Percentiles rank a stretch among this genome's conserved stretches.
Evolutionary conservation across 768 basidiomycete genomes (phyloP).

Genomic region (Hysterangium stoloniferum): DNA sequence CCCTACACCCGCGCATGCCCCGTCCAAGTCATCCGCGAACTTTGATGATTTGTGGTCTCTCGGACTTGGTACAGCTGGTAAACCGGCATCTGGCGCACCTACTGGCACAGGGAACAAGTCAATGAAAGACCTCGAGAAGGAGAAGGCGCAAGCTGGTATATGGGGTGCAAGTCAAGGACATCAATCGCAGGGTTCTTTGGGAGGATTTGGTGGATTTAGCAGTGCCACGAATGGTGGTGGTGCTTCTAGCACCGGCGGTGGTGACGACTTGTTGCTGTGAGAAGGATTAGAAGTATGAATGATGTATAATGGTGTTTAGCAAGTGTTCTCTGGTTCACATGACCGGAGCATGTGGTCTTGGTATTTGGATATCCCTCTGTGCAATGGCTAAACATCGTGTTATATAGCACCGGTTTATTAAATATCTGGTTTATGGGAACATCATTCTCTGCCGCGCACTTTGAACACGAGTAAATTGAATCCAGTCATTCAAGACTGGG

Average conservation of each 20-base stretch:
- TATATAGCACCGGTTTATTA: too few relatives aligned
- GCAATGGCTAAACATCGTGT: too few relatives aligned
- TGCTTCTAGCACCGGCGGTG: constrained; percentile 14
- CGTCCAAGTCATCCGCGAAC: constrained; percentile 27
- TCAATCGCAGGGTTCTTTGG: constrained; percentile 15
- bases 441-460: too few relatives aligned
- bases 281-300: too few relatives aligned
- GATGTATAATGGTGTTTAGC: not conserved
- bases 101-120: constrained; percentile 40
- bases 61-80: constrained; percentile 41
- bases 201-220: constrained; percentile 17
- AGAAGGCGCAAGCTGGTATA: constrained; percentile 72
- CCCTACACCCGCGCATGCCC: constrained; percentile 12
- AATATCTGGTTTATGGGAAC: too few relatives aligned
- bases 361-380: too few relatives aligned
- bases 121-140: constrained; percentile 84
- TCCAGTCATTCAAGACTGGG: too few relatives aligned
- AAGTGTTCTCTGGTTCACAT: too few relatives aligned
- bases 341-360: too few relatives aligned
- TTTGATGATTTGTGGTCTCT: constrained; percentile 90
- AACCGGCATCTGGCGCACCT: constrained; percentile 21
- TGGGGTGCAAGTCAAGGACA: constrained; percentile 46
- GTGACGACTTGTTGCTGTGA: constrained; percentile 37
- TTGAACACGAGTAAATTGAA: too few relatives aligned
- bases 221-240: constrained; percentile 21